phyloP scores from a whole-genome alignment of 805 yeast species.

The Saccharomycopsis oosterbeekiorum region DNA sequence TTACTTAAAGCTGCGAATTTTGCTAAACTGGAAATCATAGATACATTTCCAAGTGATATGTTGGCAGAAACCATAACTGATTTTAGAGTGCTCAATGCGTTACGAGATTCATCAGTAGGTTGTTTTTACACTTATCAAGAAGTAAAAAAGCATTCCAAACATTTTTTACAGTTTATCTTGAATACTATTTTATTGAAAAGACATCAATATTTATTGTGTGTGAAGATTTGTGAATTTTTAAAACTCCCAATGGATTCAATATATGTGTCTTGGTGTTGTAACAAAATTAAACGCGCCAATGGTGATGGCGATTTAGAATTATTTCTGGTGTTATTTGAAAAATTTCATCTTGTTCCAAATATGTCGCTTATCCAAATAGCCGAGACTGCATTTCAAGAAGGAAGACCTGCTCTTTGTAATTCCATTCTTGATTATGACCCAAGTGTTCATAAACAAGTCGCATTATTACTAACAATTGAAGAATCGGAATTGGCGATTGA shows the following conservation, averaged over 20 bases:
- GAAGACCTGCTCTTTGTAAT: conserved; percentile 60
- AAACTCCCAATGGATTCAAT: conserved; percentile 40
- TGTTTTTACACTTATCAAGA: conserved; percentile 55
- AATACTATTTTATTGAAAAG: conserved; percentile 44
- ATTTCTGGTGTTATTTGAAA: conserved; percentile 37
- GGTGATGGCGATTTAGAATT: conserved; percentile 51
- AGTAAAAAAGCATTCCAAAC: conserved; percentile 38
- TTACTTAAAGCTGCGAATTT: conserved; percentile 73
- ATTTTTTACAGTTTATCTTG: conserved; percentile 29
- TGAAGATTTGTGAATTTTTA: conserved; percentile 47
- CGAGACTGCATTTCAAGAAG: conserved; percentile 67
- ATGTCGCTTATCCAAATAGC: conserved; percentile 54
- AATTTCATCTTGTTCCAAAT: conserved; percentile 32
- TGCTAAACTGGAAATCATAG: conserved; percentile 57
- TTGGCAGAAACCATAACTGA: conserved; percentile 55
- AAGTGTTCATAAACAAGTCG: conserved; percentile 47
- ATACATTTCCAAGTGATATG: conserved; percentile 44
- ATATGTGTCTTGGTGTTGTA: conserved; percentile 72
- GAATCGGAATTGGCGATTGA: conserved; percentile 59
- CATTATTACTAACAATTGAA: conserved; percentile 58
- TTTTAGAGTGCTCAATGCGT: conserved; percentile 58
- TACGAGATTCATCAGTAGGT: conserved; percentile 58
- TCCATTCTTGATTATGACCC: conserved; percentile 63
- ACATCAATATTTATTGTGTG: conserved; percentile 49
- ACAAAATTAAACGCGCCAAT: conserved; percentile 48